Evolutionary conservation across 2,329 filamentous ascomycete genomes (phyloP).

Genomic region (Ceratocystis harringtonii): DNA sequence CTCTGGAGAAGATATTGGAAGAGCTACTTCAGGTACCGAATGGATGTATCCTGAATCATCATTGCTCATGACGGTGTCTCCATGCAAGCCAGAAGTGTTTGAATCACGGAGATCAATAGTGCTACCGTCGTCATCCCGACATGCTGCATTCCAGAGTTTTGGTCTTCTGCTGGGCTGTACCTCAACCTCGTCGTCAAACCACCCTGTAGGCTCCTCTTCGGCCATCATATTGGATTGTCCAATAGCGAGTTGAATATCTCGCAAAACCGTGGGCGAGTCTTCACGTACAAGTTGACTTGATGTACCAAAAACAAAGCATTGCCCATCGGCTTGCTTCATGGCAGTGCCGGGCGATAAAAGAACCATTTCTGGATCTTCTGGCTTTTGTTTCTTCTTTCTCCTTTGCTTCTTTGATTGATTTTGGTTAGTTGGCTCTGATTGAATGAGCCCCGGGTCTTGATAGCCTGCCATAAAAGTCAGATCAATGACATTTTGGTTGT

Average conservation of each 20-base stretch:
- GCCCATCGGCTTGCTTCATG: constrained; percentile 46
- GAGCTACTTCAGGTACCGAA: not conserved
- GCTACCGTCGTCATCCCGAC: constrained; percentile 46
- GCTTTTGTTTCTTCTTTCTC: constrained; percentile 26
- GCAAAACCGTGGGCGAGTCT: constrained; percentile 51
- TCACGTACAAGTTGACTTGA: constrained; percentile 67
- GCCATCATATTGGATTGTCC: constrained; percentile 36
- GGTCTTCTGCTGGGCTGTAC: constrained; percentile 17
- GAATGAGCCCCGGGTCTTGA: constrained; percentile 12
- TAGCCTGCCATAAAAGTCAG: constrained; percentile 15
- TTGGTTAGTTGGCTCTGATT: constrained; percentile 1
- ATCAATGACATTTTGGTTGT: constrained; percentile 12
- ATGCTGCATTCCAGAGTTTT: constrained; percentile 55
- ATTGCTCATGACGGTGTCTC: not conserved
- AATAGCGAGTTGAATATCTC: constrained; percentile 47
- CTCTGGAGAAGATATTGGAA: not conserved
- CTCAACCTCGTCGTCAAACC: constrained; percentile 6
- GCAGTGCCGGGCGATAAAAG: constrained; percentile 57
- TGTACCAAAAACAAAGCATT: constrained; percentile 73
- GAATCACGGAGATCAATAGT: constrained; percentile 33
- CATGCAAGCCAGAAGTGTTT: not conserved
- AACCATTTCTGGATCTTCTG: constrained; percentile 22
- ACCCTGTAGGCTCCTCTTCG: constrained; percentile 7
- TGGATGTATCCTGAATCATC: not conserved
- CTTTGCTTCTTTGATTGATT: constrained; percentile 20